A percentile compares a stretch with the other conserved stretches of the same genome.
phyloP scores from a whole-genome alignment of 352 stramenopile species.

The Stramenopiles sp. region DNA sequence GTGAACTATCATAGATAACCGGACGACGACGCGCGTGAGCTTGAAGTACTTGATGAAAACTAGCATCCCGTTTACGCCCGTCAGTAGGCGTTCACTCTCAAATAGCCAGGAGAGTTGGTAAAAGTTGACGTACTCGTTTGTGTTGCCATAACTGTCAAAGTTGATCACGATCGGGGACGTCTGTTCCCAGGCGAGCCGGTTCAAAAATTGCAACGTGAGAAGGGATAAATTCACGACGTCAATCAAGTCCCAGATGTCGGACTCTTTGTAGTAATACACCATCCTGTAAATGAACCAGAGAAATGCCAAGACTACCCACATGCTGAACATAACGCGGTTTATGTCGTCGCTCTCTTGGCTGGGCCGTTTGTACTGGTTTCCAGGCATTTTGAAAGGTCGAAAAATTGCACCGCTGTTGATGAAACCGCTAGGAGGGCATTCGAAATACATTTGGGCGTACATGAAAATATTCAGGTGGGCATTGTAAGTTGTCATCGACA shows the following conservation, averaged over 20 bases:
- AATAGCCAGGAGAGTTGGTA: neutral
- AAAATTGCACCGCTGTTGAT: neutral
- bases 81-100: neutral
- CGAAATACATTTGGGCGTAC: neutral
- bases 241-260: neutral
- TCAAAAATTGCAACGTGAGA: neutral
- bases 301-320: neutral
- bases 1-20: neutral
- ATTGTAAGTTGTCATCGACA: neutral
- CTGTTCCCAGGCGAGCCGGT: neutral
- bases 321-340: neutral
- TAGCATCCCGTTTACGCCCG: neutral
- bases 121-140: neutral
- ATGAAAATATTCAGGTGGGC: neutral
- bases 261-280: neutral
- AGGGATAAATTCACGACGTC: neutral
- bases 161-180: neutral
- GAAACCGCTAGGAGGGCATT: neutral
- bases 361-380: neutral
- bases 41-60: constrained; percentile 1
- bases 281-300: neutral
- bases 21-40: neutral
- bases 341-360: neutral
- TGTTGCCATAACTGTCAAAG: neutral
- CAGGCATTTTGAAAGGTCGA: neutral